Evolutionary conservation across 306 rosid genomes (phyloP).

Genomic region (Corylus avellana): DNA sequence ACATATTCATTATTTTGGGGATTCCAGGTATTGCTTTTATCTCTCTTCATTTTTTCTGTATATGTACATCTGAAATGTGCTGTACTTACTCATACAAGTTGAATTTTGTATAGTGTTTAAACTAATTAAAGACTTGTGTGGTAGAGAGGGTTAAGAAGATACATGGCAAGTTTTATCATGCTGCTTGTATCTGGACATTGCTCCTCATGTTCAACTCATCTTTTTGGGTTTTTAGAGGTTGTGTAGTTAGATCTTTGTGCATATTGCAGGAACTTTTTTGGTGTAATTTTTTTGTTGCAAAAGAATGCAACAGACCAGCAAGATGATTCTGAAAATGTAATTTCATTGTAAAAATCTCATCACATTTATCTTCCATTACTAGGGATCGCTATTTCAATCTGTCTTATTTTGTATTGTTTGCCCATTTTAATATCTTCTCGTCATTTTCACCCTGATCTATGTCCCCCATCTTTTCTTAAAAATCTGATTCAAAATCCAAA

Average conservation of each 20-base stretch:
- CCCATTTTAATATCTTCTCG: neutral
- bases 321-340: slow-evolving; percentile 1
- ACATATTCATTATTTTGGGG: slow-evolving; percentile 81
- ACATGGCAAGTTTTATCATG: neutral
- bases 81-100: neutral
- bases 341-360: neutral
- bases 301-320: neutral
- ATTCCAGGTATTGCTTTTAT: slow-evolving; percentile 63
- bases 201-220: neutral
- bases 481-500: neutral
- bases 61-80: neutral
- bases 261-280: neutral
- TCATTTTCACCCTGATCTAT: neutral
- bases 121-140: neutral
- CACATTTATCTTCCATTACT: neutral
- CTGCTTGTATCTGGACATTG: neutral
- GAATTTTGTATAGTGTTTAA: neutral
- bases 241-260: neutral
- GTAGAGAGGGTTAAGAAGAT: neutral
- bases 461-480: neutral
- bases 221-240: neutral
- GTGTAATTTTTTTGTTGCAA: neutral
- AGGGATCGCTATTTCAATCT: neutral
- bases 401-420: neutral
- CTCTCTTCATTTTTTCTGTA: slow-evolving; percentile 7